These are phyloP conservation scores for Xerocomus potaroensis DNA, from an alignment of 768 basidiomycete genomes.

Conservation along the genomic window DNA sequence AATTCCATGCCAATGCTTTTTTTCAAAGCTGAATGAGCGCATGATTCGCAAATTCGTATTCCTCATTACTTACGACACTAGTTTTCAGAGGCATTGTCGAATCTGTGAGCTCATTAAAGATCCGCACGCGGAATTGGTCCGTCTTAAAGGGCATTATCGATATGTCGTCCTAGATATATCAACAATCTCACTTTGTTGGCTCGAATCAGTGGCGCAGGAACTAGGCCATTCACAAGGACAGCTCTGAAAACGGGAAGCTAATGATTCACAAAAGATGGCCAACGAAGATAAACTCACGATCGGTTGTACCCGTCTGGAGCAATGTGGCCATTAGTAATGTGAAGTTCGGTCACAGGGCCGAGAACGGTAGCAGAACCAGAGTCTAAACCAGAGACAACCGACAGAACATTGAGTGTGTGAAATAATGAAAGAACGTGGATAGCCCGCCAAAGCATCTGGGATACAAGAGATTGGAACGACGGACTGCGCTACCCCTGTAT, in stretches of 20 bases:
- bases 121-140: conserved; percentile 37
- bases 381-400: too few species aligned
- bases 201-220: conserved; percentile 44
- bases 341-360: too few species aligned
- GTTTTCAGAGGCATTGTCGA: conserved; percentile 45
- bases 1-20: conserved; percentile 35
- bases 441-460: too few species aligned
- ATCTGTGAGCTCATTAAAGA: conserved; percentile 44
- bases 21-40: conserved; percentile 20
- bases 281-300: conserved; percentile 32
- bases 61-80: conserved; percentile 34
- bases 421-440: too few species aligned
- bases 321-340: too few species aligned
- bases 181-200: conserved; percentile 33
- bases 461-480: too few species aligned
- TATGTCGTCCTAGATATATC: too few species aligned
- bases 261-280: not conserved
- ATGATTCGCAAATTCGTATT: not conserved
- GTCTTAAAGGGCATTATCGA: conserved; percentile 29
- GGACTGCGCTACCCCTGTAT: too few species aligned
- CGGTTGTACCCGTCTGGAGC: conserved; percentile 47
- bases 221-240: conserved; percentile 39
- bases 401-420: too few species aligned
- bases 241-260: conserved; percentile 27
- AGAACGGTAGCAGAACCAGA: too few species aligned